These are phyloP conservation scores for Eimeria falciformis DNA, from an alignment of 169 alveolate genomes.

Conservation along the genomic window DNA sequence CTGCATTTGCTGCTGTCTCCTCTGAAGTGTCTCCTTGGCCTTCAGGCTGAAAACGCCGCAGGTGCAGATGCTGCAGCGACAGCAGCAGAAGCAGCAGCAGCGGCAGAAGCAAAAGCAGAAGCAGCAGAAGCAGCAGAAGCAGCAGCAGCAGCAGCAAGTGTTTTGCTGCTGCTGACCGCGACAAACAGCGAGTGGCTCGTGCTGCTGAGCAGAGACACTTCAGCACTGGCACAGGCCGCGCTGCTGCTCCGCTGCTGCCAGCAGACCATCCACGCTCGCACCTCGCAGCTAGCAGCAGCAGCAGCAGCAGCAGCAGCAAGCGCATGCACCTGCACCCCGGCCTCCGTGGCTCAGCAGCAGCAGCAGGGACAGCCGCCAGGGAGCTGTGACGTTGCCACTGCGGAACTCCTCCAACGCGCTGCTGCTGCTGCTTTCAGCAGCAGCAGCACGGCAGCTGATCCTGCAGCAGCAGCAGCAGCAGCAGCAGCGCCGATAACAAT, in stretches of 20 bases:
- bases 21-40: not conserved
- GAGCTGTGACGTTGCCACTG: constrained; percentile 1
- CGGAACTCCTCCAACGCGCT: not conserved
- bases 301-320: not conserved
- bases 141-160: not conserved
- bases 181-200: not conserved
- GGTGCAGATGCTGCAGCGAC: not conserved
- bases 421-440: constrained; percentile 30
- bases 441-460: constrained; percentile 2
- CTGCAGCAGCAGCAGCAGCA: not conserved
- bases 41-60: not conserved
- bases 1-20: not conserved
- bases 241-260: not conserved
- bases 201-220: not conserved
- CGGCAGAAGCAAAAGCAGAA: not conserved
- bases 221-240: not conserved
- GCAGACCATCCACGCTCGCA: too few relatives aligned
- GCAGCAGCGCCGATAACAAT: not conserved
- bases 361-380: constrained; percentile 10
- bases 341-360: too few relatives aligned
- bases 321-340: not conserved
- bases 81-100: not conserved
- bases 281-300: constrained; percentile 1
- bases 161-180: not conserved
- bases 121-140: not conserved